phyloP scores from a whole-genome alignment of 2,329 filamentous ascomycete genomes.

The Xylaria arbuscula region DNA sequence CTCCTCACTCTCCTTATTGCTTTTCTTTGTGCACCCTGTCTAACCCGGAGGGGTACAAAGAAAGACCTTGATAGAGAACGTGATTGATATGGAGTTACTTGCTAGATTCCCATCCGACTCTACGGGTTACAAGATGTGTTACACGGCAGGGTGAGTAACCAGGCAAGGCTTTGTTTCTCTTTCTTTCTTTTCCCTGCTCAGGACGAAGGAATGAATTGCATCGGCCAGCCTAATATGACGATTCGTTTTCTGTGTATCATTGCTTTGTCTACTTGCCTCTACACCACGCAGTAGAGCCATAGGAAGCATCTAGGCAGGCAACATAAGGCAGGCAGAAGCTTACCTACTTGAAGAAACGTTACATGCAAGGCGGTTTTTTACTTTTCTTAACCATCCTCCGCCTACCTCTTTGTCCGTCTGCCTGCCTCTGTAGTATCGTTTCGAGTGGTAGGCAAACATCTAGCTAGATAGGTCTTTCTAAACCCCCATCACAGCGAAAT shows the following conservation, averaged over 20 bases:
- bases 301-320: background rate
- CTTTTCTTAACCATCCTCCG: background rate
- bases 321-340: conserved; percentile 1
- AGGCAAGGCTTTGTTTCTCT: background rate
- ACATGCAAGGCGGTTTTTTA: conserved; percentile 13
- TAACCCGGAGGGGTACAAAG: background rate
- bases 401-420: background rate
- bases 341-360: conserved; percentile 29
- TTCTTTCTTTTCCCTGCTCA: background rate
- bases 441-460: too few relatives aligned
- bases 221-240: conserved; percentile 31
- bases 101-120: conserved; percentile 10
- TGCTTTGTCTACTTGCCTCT: background rate
- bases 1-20: background rate
- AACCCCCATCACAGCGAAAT: background rate
- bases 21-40: conserved; percentile 4
- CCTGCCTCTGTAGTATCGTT: background rate
- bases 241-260: conserved; percentile 4
- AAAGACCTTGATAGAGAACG: background rate
- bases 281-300: background rate
- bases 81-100: background rate
- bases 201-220: conserved; percentile 16
- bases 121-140: conserved; percentile 15
- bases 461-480: background rate
- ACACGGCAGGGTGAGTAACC: conserved; percentile 7